phyloP scores from a whole-genome alignment of 495 filamentous ascomycete species.

The Penicillium paradoxum region DNA sequence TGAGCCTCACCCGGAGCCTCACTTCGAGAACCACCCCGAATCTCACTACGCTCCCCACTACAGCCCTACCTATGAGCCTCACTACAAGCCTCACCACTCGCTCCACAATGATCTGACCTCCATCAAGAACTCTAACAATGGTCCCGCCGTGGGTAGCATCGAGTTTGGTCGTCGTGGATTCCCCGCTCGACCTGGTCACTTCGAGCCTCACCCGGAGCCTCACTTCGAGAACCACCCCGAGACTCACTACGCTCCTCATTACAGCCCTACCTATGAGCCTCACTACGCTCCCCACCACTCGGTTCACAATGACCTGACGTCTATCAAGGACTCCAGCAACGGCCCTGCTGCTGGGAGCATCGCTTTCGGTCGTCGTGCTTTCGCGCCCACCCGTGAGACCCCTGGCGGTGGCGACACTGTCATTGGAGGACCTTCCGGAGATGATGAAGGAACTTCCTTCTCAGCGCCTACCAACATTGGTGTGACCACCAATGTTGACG shows the following conservation, averaged over 20 bases:
- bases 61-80: neutral
- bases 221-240: neutral
- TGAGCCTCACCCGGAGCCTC: neutral
- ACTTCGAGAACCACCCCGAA: neutral
- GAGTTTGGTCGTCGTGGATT: neutral
- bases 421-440: slow-evolving; percentile 19
- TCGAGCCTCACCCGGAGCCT: neutral
- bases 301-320: neutral
- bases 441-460: slow-evolving; percentile 18
- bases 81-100: neutral
- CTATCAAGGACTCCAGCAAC: neutral
- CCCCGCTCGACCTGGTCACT: neutral
- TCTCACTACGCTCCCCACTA: neutral
- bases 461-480: slow-evolving; percentile 4
- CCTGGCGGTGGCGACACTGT: slow-evolving; percentile 9
- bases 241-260: neutral
- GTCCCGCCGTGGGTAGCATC: neutral
- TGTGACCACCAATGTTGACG: slow-evolving; percentile 19
- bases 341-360: neutral
- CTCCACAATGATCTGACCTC: neutral
- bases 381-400: slow-evolving; percentile 10
- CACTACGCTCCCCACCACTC: neutral
- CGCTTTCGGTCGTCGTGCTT: slow-evolving; percentile 14
- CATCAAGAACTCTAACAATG: neutral
- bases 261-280: neutral